A percentile compares a stretch with the other conserved stretches of the same genome.
Conservation (phyloP, 2,329 filamentous ascomycete species). For the Taxawa tesnikishii region DNA sequence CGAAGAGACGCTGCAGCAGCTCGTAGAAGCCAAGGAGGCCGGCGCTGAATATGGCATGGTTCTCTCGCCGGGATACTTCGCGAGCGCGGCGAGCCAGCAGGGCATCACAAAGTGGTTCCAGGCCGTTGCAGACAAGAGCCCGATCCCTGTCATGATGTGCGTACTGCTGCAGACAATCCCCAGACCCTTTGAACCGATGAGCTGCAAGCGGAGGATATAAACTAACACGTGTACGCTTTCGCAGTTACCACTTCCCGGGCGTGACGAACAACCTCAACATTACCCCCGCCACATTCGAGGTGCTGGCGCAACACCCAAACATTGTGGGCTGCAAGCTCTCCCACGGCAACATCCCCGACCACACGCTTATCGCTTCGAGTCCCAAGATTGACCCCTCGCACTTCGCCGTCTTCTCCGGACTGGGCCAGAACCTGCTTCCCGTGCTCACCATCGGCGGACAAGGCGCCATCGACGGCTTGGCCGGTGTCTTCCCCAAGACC, state of each 20-base stretch:
- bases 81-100: constrained; percentile 43
- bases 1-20: constrained; percentile 47
- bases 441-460: constrained; percentile 50
- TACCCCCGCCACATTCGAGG: constrained; percentile 44
- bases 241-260: constrained; percentile 52
- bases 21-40: constrained; percentile 42
- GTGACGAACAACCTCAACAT: constrained; percentile 55
- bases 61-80: constrained; percentile 55
- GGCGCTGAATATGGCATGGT: constrained; percentile 51
- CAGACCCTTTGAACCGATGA: background rate
- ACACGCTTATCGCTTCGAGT: constrained; percentile 47
- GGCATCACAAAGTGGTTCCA: constrained; percentile 50
- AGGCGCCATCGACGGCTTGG: constrained; percentile 55
- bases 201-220: too few species aligned
- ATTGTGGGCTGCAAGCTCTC: constrained; percentile 60
- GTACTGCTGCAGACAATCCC: constrained; percentile 12
- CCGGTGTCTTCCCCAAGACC: constrained; percentile 51
- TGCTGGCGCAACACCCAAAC: constrained; percentile 49
- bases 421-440: constrained; percentile 54
- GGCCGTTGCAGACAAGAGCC: constrained; percentile 46
- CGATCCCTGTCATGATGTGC: constrained; percentile 49
- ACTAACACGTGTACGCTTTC: too few species aligned
- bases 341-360: constrained; percentile 53
- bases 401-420: constrained; percentile 52
- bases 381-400: constrained; percentile 45